A percentile compares a stretch with the other conserved stretches of the same genome.
These are phyloP conservation scores for Chondrus crispus DNA, from an alignment of 23 red algal genomes.

Conservation along the genomic window DNA sequence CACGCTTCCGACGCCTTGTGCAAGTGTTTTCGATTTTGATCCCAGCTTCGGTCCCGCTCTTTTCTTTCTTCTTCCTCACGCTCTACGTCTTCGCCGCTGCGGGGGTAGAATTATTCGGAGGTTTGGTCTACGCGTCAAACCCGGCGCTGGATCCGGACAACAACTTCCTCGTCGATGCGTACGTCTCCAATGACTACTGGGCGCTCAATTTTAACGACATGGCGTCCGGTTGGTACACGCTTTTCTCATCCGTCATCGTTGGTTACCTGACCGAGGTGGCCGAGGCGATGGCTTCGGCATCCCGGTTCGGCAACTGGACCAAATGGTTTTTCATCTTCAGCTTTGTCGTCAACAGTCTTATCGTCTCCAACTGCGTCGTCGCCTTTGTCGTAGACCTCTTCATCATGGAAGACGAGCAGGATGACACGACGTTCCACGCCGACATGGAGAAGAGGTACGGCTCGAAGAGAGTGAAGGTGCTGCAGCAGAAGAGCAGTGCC, in stretches of 20 bases:
- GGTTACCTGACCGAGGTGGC: conserved; percentile 69
- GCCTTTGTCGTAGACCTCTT: conserved; percentile 72
- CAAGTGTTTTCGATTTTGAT: conserved; percentile 47
- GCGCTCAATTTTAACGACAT: conserved; percentile 76
- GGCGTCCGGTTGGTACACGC: conserved; percentile 57
- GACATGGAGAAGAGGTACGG: conserved; percentile 55
- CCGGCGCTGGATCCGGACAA: conserved; percentile 47
- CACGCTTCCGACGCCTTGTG: conserved; percentile 57
- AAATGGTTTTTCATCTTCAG: conserved; percentile 55
- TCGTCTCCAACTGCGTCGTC: conserved; percentile 63
- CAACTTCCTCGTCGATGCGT: conserved; percentile 45
- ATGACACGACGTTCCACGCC: neutral
- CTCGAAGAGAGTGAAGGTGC: conserved; percentile 49
- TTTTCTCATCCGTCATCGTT: conserved; percentile 69
- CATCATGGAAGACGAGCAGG: conserved; percentile 46
- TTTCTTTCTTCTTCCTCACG: conserved; percentile 62
- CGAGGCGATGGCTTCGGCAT: conserved; percentile 46
- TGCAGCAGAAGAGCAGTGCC: conserved; percentile 43
- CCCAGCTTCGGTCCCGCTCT: conserved; percentile 60
- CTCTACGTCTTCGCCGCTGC: conserved; percentile 53
- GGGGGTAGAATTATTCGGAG: conserved; percentile 67
- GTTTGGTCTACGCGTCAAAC: conserved; percentile 48
- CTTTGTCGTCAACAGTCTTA: conserved; percentile 53
- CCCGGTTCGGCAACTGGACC: conserved; percentile 37
- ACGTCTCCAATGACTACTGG: conserved; percentile 61